Evolutionary conservation across 2,329 filamentous ascomycete species (phyloP).

Genomic region (Xylariaceae sp.): DNA sequence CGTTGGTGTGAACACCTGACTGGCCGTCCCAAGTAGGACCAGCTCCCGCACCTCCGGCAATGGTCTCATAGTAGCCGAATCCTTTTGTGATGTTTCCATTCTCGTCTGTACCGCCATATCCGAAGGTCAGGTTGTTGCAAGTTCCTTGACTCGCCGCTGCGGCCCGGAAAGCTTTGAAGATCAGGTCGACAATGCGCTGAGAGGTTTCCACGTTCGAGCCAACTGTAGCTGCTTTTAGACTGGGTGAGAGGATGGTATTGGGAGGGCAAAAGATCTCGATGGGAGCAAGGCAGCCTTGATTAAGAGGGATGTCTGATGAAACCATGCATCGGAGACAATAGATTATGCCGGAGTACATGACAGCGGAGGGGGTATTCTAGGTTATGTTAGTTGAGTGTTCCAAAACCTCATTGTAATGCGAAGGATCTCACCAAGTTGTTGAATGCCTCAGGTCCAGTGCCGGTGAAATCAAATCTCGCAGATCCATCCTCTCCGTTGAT

Average conservation of each 20-base stretch:
- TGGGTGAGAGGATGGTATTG: constrained; percentile 67
- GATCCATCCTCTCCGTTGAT: constrained; percentile 70
- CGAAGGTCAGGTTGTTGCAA: constrained; percentile 76
- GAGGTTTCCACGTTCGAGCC: constrained; percentile 73
- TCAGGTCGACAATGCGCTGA: constrained; percentile 73
- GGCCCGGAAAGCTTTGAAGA: constrained; percentile 70
- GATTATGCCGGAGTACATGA: constrained; percentile 74
- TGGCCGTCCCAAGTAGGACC: constrained; percentile 66
- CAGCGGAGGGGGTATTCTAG: constrained; percentile 66
- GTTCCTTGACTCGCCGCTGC: constrained; percentile 71
- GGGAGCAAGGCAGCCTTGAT: constrained; percentile 71
- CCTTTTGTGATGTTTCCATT: constrained; percentile 55
- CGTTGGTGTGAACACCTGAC: constrained; percentile 67
- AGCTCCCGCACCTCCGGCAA: constrained; percentile 68
- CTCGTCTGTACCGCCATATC: constrained; percentile 62
- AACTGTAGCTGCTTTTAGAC: constrained; percentile 68
- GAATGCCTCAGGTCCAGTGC: constrained; percentile 73
- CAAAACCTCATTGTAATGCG: no score
- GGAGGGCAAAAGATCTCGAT: constrained; percentile 66
- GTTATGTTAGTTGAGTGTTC: background rate
- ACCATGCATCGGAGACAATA: constrained; percentile 74
- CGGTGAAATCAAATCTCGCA: constrained; percentile 70
- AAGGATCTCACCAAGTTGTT: constrained; percentile 49
- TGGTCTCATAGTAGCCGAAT: constrained; percentile 79
- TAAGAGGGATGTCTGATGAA: constrained; percentile 70